phyloP scores from a whole-genome alignment of 2,329 filamentous ascomycete genomes.

The Claviceps fusiformis region DNA sequence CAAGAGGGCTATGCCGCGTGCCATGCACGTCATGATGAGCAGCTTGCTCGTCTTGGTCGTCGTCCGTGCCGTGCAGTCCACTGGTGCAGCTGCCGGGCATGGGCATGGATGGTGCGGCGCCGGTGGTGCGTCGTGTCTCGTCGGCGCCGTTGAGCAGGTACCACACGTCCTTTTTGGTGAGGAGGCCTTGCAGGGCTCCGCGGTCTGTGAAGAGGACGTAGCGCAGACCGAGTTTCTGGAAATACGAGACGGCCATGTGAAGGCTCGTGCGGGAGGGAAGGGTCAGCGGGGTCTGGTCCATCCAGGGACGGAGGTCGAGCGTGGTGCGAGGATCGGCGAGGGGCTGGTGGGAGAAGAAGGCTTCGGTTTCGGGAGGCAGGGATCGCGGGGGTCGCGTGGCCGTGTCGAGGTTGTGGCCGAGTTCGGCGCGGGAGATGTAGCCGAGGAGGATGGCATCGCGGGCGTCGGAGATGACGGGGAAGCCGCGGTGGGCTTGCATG shows the following conservation, averaged over 20 bases:
- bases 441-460: constrained; percentile 70
- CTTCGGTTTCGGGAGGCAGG: constrained; percentile 58
- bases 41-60: not conserved
- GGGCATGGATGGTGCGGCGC: constrained; percentile 9
- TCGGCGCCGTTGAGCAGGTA: constrained; percentile 73
- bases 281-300: constrained; percentile 96
- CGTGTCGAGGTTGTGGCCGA: constrained; percentile 61
- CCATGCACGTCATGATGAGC: no score
- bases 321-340: constrained; percentile 64
- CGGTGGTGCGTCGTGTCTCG: constrained; percentile 37
- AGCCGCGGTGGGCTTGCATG: constrained; percentile 71
- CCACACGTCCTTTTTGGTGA: constrained; percentile 98
- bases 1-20: no score
- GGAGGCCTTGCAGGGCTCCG: constrained; percentile 66
- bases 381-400: constrained; percentile 39
- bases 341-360: constrained; percentile 73
- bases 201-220: constrained; percentile 81
- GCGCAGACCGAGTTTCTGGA: constrained; percentile 82
- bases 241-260: constrained; percentile 80
- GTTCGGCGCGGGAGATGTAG: constrained; percentile 86
- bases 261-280: constrained; percentile 64
- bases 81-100: not conserved
- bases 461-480: constrained; percentile 73
- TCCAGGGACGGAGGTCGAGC: constrained; percentile 88
- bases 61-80: not conserved